Evolutionary conservation across 495 filamentous ascomycete species (phyloP).

Genomic region (Staphylotrichum longicolle): DNA sequence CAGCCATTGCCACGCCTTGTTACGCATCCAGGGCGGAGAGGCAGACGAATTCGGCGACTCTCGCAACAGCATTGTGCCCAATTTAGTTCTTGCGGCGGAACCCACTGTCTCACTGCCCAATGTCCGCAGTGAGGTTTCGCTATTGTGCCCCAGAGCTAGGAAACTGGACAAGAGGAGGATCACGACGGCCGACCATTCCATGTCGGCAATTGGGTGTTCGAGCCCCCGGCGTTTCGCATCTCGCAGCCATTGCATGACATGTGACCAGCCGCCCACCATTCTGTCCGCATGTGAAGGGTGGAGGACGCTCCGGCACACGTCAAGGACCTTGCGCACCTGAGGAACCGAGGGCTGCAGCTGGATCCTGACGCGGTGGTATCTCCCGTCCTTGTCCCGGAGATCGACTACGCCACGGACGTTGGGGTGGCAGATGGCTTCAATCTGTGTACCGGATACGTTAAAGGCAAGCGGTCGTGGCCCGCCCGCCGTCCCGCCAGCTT

Average conservation of each 20-base stretch:
- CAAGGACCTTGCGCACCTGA: conserved; percentile 58
- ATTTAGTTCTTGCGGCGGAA: conserved; percentile 30
- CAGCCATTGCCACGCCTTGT: conserved; percentile 71
- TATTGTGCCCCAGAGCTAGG: conserved; percentile 38
- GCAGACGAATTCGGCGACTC: conserved; percentile 50
- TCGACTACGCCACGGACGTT: conserved; percentile 59
- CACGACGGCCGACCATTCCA: conserved; percentile 77
- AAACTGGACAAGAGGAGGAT: conserved; percentile 62
- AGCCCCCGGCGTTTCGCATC: conserved; percentile 42
- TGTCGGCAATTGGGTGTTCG: conserved; percentile 40
- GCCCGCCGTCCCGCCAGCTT: conserved; percentile 9
- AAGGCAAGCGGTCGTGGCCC: conserved; percentile 15
- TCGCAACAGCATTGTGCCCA: conserved; percentile 39
- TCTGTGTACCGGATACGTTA: conserved; percentile 35
- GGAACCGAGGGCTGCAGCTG: conserved; percentile 62
- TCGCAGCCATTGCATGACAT: conserved; percentile 66
- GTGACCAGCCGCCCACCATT: conserved; percentile 71
- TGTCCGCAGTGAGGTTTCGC: conserved; percentile 20
- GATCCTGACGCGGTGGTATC: conserved; percentile 63
- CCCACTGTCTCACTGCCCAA: neutral
- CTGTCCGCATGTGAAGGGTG: conserved; percentile 61
- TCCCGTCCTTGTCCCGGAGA: conserved; percentile 58
- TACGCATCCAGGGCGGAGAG: conserved; percentile 64
- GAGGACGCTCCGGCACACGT: conserved; percentile 60
- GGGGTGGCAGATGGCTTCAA: conserved; percentile 45